Evolutionary conservation across 2,329 filamentous ascomycete species (phyloP).

Genomic region (Sporothrix curviconia): DNA sequence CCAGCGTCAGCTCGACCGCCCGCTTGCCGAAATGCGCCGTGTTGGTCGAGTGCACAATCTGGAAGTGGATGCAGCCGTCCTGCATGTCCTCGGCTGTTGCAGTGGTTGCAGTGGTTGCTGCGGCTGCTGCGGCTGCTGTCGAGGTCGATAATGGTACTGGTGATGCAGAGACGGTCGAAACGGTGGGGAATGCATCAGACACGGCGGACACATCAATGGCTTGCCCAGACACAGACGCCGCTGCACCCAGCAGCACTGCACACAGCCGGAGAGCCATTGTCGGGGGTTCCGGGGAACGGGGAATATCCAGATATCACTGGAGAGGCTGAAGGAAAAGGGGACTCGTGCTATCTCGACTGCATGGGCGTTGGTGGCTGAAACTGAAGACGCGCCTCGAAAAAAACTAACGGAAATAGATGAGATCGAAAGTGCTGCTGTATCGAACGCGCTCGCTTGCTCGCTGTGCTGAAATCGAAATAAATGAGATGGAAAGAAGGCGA

Average conservation of each 20-base stretch:
- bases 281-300: background rate
- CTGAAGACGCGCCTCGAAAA: background rate
- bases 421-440: constrained; percentile 2
- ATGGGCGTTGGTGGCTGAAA: background rate
- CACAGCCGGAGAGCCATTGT: constrained; percentile 9
- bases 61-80: constrained; percentile 33
- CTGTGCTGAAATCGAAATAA: background rate
- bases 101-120: background rate
- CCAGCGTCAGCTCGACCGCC: constrained; percentile 38
- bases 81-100: constrained; percentile 14
- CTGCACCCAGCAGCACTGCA: background rate
- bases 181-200: background rate
- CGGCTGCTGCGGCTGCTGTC: background rate
- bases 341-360: constrained; percentile 10
- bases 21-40: constrained; percentile 35
- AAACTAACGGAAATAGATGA: background rate
- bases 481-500: background rate
- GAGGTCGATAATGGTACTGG: background rate
- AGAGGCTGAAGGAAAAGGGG: background rate
- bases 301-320: background rate
- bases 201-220: background rate
- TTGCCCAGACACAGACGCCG: background rate
- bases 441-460: constrained; percentile 15
- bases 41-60: constrained; percentile 39
- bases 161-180: background rate